Base-by-base conservation (phyloP, 1,139 yeast genomes). In the Yamadazyma pseudoaaseri region DNA sequence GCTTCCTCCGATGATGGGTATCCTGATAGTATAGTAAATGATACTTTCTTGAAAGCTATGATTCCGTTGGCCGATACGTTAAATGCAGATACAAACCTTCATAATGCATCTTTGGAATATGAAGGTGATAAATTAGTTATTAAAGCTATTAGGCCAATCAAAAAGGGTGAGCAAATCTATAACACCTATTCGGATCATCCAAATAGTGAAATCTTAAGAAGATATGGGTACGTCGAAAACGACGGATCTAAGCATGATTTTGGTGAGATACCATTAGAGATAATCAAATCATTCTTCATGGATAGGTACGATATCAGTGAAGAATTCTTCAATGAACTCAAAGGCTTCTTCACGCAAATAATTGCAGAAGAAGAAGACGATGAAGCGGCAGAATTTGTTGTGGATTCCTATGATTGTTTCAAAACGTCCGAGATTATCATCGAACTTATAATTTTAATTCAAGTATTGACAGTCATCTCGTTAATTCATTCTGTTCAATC, bases 101-200 rank as follows among this genome's bases (percentile, higher is more conserved):
- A 79, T 51, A 90, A 92, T 56, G 96, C 96, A 4, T 74, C 79
- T 36, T 62, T 87, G 38, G 68, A 67, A 18, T 77, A 81, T 48
- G 45, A 56, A 3, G 65, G 60, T 1, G 61, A 54, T 3, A 54
- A 58, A 3, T 62, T 89, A 30, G 77, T 77, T 7, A 86, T 92
- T 92, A 70, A 72, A 31, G 75, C 95, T 3, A 76, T 77, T n/a
- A 74, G 71, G 36, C 58, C 64, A 3, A 90, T 92, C 26, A 38
- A 58, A 7, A 61, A 62, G 27, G 90, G 86, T 2, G 81, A 78
- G 16, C 97, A 92, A 52, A 66, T 92, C 3, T 90, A 76, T 60
- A 90, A 90, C 57, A 84, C 90, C 0, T 92, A 92, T 55, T 95
- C 96, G 2, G 94, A 87, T 34, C 81, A 86, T 44, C 95, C 97